Base-by-base conservation (phyloP, 164 flowering plant species). In the Pachysandra terminalis region DNA sequence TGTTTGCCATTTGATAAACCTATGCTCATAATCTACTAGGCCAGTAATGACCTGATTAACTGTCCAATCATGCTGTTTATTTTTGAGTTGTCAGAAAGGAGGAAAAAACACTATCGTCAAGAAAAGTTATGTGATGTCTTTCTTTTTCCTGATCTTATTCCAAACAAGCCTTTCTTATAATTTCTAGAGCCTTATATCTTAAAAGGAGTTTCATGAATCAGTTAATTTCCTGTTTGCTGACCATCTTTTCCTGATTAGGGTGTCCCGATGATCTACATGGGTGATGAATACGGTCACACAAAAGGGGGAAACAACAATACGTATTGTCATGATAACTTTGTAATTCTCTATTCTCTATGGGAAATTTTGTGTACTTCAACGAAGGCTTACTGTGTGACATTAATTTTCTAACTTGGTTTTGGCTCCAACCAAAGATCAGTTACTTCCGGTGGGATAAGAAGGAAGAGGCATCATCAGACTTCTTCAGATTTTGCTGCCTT, bases 281-380 rank as follows among this genome's bases (percentile, higher is more conserved):
- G 98, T 19, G 98, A 91, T 69, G 98, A 94, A 77, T 91, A 90
- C 74, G 96, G 98, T 41, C 98, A 94, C 75, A 90, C 96, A 7
- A 94, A 94, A 82, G 97, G 96, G 45, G 98, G 97, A 74, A 94
- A 94, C 83, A 94, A 94, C 85, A 94, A 94, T 68, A 85, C 97
- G 19, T 94, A 94, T 79, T 91, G 98, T 83, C 98, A 88, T 70
- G 98, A 94, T 76, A 91, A 87, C 76, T 83, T 80, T 75, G 98
- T 91, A 73, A 80, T 65, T 28, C 60, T 75, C 78, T 73, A 10
- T 23, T 26, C 75, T 67, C 24, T 68, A 27, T 25, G 56, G 15
- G 35, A 10, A 0, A 56, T 68, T n/a, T n/a, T 67, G 53, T 59
- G 57, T 23, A 1, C n/a, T 62, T 4, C 3, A 56, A 23, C 15